Percentiles rank a stretch among this genome's conserved stretches.
phyloP scores from a whole-genome alignment of 176 grass and related monocot species.

The Carex littledalei region DNA sequence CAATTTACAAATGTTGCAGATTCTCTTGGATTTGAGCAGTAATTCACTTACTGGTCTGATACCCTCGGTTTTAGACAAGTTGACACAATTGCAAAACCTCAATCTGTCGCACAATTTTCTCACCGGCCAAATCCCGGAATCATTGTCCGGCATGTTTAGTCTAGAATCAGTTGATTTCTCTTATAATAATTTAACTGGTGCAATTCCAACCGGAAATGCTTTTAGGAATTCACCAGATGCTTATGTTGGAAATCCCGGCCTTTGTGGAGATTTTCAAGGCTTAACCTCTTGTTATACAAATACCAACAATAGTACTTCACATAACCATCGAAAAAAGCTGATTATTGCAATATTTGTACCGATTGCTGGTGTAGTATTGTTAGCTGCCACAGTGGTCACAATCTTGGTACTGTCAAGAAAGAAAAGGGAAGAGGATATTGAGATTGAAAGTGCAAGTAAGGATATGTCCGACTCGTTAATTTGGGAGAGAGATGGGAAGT shows the following conservation, averaged over 20 bases:
- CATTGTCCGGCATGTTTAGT: slow-evolving; percentile 56
- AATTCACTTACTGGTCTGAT: slow-evolving; percentile 59
- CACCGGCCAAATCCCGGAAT: slow-evolving; percentile 44
- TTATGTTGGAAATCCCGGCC: slow-evolving; percentile 49
- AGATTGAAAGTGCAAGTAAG: slow-evolving; percentile 32
- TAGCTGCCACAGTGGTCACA: slow-evolving; percentile 2
- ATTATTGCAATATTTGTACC: slow-evolving; percentile 34
- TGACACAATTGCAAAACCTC: slow-evolving; percentile 42
- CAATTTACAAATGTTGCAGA: slow-evolving; percentile 54
- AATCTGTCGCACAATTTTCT: slow-evolving; percentile 79
- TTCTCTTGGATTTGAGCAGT: slow-evolving; percentile 79
- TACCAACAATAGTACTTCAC: slow-evolving; percentile 1
- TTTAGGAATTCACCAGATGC: slow-evolving; percentile 43
- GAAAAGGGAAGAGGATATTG: slow-evolving; percentile 19
- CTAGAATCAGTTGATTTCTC: slow-evolving; percentile 82
- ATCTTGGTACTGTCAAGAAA: slow-evolving; percentile 18
- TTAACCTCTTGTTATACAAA: slow-evolving; percentile 29
- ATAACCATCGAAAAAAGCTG: slow-evolving; percentile 32
- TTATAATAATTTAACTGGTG: slow-evolving; percentile 62
- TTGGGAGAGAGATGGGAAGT: slow-evolving; percentile 60
- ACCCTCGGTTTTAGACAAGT: slow-evolving; percentile 51
- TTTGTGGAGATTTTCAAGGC: slow-evolving; percentile 52
- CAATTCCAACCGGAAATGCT: slow-evolving; percentile 47
- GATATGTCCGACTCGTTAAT: slow-evolving; percentile 50
- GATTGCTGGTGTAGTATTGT: slow-evolving; percentile 2